Base-by-base conservation (phyloP, 208 protist genomes). In the Acanthamoeba triangularis region DNA sequence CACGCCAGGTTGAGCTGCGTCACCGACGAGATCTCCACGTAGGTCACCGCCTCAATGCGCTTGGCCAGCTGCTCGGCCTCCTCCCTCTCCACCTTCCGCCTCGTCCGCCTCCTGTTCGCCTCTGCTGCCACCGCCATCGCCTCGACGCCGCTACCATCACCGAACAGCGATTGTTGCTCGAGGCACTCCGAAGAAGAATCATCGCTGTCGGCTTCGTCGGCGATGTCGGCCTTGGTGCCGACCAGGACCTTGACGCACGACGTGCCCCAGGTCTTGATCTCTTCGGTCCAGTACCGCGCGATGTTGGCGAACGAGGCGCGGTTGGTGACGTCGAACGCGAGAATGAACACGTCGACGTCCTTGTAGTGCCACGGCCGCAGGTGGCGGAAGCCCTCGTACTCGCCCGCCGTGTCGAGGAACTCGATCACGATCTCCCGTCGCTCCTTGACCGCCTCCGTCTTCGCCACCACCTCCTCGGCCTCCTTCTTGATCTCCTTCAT, bases 21-120 rank as follows among this genome's bases (percentile, higher is more conserved):
- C 25, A 98, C 93, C 28, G 99, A 99, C 49, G 96, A 98, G 96
- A 98, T 99, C 92, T 99, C 98, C 13, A 99, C 44, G 95, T 99
- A 99, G 33, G 97, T 96, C 28, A 97, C 87, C 54, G 98, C 98
- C 41, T 94, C 93, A 91, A 99, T 98, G 28, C 97, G 82, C 23
- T 98, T 96, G n/a, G 94, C 93, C 78, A 35, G 96, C 97, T 49
- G 84, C 93, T 88, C 63, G 44, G 44, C 88, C 59, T 93, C 63
- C 28, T 97, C 94, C 44, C 92, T 95, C 49, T 52, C 87, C 35
- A 97, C 93, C 69, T 74, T n/a, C 65, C 65, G 65, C 23, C 65
- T 13, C 25, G 23, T 67, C 20, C 61, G 41, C 41, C 41, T 47
- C 41, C 69, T 33, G 35, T 30, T 30, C 61, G 69, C 69, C n/a